Conservation (phyloP, 1,284 basidiomycete genomes). For the Flammula alnicola region DNA sequence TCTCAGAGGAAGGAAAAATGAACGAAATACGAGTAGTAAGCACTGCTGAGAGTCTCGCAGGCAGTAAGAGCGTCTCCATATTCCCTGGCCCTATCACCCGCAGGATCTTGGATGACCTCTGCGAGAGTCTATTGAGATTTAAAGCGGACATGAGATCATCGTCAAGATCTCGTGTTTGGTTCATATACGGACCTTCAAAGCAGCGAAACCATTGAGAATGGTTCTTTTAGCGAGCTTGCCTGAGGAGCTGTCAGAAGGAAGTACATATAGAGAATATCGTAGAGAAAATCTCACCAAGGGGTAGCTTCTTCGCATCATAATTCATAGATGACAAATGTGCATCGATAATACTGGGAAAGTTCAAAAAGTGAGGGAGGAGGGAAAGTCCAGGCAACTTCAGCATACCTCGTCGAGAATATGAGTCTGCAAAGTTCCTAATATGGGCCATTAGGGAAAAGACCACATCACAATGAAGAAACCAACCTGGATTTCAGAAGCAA, state of each 20-base stretch:
- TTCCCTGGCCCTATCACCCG: conserved; percentile 4
- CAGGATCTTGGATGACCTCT: conserved; percentile 12
- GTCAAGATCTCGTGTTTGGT: not conserved
- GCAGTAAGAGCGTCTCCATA: conserved; percentile 4
- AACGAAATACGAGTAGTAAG: conserved; percentile 13
- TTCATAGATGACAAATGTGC: conserved; percentile 18
- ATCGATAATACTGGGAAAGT: conserved; percentile 9
- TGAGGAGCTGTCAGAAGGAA: not conserved
- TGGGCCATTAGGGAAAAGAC: too few relatives aligned
- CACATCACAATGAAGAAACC: not conserved
- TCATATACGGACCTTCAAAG: conserved; percentile 11
- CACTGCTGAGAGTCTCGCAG: conserved; percentile 12
- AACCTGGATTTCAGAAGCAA: conserved; percentile 11
- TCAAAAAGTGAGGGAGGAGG: not conserved
- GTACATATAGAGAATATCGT: not conserved
- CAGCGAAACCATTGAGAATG: conserved; percentile 14
- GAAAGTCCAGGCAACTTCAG: not conserved
- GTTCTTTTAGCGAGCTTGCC: conserved; percentile 17
- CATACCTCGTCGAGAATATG: conserved; percentile 11
- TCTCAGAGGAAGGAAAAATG: not conserved
- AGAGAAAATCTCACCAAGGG: conserved; percentile 4
- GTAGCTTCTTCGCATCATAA: conserved; percentile 15
- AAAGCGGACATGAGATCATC: not conserved
- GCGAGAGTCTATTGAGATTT: conserved; percentile 12
- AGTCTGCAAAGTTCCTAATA: conserved; percentile 11